Conservation (phyloP, 768 basidiomycete species). For the Terana coerulea region DNA sequence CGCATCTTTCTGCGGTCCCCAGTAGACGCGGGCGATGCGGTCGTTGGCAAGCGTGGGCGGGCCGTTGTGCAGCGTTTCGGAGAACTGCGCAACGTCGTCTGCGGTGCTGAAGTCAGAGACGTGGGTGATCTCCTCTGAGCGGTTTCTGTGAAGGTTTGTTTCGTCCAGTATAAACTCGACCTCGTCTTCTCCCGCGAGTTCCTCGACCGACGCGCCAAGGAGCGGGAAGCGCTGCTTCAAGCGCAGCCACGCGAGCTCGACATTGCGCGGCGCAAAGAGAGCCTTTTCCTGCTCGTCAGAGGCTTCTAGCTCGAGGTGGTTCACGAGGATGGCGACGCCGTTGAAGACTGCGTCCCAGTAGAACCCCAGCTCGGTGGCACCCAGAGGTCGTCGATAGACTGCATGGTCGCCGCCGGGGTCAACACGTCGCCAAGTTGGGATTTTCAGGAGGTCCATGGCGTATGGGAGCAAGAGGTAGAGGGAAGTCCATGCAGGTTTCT, state of each 20-base stretch:
- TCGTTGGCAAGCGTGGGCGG: constrained; percentile 35
- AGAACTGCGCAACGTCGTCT: constrained; percentile 30
- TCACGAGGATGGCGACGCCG: constrained; percentile 39
- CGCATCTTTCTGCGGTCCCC: constrained; percentile 34
- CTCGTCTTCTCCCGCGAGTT: constrained; percentile 22
- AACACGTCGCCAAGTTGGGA: background rate
- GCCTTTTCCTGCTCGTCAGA: constrained; percentile 11
- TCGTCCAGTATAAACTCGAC: constrained; percentile 42
- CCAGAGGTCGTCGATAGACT: constrained; percentile 15
- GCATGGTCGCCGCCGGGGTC: background rate
- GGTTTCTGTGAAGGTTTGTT: constrained; percentile 28
- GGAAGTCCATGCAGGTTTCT: too few relatives aligned
- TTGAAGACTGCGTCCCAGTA: constrained; percentile 22
- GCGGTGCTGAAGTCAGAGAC: constrained; percentile 28
- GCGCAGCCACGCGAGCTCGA: constrained; percentile 40
- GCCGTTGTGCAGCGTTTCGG: constrained; percentile 28
- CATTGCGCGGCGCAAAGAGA: constrained; percentile 30
- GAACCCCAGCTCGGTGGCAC: constrained; percentile 18
- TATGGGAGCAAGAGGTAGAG: background rate
- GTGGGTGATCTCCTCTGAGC: constrained; percentile 38
- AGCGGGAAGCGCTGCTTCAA: constrained; percentile 50
- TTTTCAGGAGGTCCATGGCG: background rate
- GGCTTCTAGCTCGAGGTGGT: constrained; percentile 30
- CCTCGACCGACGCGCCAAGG: constrained; percentile 39
- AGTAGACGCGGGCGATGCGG: constrained; percentile 38